A percentile compares a stretch with the other conserved stretches of the same genome.
Conservation (phyloP, 148 eudicot genomes). For the Euryodendron excelsum region DNA sequence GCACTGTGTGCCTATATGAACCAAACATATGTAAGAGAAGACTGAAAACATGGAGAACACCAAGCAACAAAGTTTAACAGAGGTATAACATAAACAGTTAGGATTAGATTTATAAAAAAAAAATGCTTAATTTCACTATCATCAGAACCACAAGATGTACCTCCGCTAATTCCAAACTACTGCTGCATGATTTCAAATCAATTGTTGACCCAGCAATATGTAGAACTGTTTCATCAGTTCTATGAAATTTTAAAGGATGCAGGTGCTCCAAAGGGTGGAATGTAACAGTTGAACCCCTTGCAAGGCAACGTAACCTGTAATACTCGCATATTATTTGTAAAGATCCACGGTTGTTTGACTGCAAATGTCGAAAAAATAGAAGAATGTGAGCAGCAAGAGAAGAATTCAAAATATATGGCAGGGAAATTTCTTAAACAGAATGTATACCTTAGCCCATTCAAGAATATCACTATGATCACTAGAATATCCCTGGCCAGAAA, state of each 20-base stretch:
- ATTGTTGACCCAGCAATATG: conserved; percentile 60
- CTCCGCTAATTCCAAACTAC: conserved; percentile 82
- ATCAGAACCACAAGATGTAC: conserved; percentile 31
- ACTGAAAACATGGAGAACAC: neutral
- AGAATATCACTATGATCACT: conserved; percentile 73
- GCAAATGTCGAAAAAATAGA: conserved; percentile 15
- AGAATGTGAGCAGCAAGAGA: neutral
- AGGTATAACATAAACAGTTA: neutral
- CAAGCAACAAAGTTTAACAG: neutral
- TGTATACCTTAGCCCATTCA: conserved; percentile 89
- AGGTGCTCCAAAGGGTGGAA: conserved; percentile 94
- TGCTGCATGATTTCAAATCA: conserved; percentile 66
- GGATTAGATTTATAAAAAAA: neutral
- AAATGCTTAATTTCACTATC: neutral
- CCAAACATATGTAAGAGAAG: neutral
- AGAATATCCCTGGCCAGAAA: conserved; percentile 70
- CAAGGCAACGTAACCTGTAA: conserved; percentile 57
- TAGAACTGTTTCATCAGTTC: conserved; percentile 57
- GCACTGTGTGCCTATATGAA: conserved; percentile 54
- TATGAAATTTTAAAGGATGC: conserved; percentile 75
- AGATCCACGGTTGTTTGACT: conserved; percentile 81
- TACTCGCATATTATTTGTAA: conserved; percentile 85
- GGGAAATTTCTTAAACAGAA: conserved; percentile 1
- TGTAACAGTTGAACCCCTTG: conserved; percentile 66
- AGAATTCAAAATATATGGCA: conserved; percentile 3